These are phyloP conservation scores for Pseudopyrenochaeta lycopersici DNA, from an alignment of 2,329 filamentous ascomycete genomes.

Conservation along the genomic window DNA sequence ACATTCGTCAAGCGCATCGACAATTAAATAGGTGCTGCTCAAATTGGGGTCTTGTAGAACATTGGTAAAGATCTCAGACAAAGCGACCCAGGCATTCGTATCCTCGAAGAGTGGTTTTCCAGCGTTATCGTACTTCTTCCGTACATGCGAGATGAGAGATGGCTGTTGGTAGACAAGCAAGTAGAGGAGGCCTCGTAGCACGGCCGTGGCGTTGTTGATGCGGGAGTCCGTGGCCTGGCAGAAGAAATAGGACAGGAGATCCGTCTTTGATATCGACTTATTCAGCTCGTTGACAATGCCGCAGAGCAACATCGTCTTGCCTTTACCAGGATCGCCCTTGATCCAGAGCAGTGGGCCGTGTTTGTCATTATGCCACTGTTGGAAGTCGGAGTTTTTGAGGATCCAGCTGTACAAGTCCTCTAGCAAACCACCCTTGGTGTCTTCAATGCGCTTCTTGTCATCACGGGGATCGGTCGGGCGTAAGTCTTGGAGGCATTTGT, in stretches of 20 bases:
- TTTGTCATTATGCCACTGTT: slow-evolving; percentile 29
- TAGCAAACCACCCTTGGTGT: slow-evolving; percentile 10
- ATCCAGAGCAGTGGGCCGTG: slow-evolving; percentile 46
- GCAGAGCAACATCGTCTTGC: too few species aligned
- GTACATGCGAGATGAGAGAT: too few species aligned
- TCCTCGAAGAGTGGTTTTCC: slow-evolving; percentile 35
- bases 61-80: slow-evolving; percentile 45
- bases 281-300: slow-evolving; percentile 44
- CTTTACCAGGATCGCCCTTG: too few species aligned
- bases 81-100: slow-evolving; percentile 31
- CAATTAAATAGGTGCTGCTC: slow-evolving; percentile 7
- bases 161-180: too few species aligned
- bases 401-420: slow-evolving; percentile 25
- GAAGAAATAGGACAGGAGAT: slow-evolving; percentile 48
- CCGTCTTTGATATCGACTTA: slow-evolving; percentile 14
- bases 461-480: slow-evolving; percentile 12
- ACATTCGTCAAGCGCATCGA: slow-evolving; percentile 20
- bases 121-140: slow-evolving; percentile 41
- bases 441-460: too few species aligned
- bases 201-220: too few species aligned
- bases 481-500: slow-evolving; percentile 16
- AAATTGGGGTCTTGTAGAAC: slow-evolving; percentile 51
- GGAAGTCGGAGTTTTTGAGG: slow-evolving; percentile 28
- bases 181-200: too few species aligned
- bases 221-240: too few species aligned